phyloP scores from a whole-genome alignment of 2,329 filamentous ascomycete species.

The Alternaria postmessia region DNA sequence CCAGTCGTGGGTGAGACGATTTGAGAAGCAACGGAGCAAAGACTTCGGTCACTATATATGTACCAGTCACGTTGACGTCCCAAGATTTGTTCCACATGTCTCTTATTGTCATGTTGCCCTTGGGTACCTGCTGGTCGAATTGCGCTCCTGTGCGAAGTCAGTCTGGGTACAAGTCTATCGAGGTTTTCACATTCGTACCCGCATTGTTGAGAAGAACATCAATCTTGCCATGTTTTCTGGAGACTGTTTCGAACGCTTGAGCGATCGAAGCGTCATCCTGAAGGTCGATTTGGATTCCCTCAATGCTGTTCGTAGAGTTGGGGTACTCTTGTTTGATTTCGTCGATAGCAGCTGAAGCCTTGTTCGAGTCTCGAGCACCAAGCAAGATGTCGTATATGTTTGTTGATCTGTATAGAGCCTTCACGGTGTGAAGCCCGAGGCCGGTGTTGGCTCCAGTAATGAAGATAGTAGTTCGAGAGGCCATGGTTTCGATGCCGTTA shows the following conservation, averaged over 20 bases:
- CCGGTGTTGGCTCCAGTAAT: not conserved
- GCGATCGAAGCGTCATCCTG: not conserved
- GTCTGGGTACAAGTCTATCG: no score
- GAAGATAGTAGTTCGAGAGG: not conserved
- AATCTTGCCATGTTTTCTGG: not conserved
- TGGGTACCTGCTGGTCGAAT: not conserved
- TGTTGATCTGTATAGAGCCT: not conserved
- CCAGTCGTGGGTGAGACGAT: not conserved
- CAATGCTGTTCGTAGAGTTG: not conserved
- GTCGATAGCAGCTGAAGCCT: not conserved
- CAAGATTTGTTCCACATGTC: not conserved
- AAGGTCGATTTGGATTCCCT: not conserved
- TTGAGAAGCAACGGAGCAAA: not conserved
- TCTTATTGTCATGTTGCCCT: not conserved
- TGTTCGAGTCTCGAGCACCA: not conserved
- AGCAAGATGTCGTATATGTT: not conserved
- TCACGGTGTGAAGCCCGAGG: not conserved
- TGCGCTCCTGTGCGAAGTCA: no score
- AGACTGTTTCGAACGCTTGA: not conserved
- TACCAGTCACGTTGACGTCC: not conserved
- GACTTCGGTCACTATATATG: not conserved
- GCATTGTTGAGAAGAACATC: no score
- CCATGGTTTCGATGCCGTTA: not conserved
- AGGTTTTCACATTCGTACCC: no score
- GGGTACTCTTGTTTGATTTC: not conserved